These are phyloP conservation scores for Rhizoclosmatium sp. DNA, from an alignment of 192 early-diverging fungal species.

Conservation along the genomic window DNA sequence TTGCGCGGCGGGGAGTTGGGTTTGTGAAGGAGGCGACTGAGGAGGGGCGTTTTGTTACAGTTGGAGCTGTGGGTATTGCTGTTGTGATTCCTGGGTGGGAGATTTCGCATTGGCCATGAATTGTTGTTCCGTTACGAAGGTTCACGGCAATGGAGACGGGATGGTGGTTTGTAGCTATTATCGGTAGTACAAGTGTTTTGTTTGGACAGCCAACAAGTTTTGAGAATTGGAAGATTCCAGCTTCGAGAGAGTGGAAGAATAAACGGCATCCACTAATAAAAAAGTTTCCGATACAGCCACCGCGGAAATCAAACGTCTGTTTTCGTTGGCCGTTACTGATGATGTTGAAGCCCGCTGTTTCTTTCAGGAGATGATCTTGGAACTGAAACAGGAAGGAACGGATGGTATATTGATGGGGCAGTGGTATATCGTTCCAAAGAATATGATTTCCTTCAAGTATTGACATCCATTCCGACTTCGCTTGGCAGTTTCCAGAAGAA, in stretches of 20 bases:
- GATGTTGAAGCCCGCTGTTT: conserved; percentile 45
- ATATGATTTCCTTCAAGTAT: conserved; percentile 77
- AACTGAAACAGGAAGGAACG: conserved; percentile 76
- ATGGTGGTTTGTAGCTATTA: conserved; percentile 62
- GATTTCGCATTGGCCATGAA: conserved; percentile 80
- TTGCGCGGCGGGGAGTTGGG: neutral
- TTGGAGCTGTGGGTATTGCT: conserved; percentile 39
- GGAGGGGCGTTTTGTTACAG: conserved; percentile 32
- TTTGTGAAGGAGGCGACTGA: neutral
- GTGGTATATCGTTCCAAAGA: conserved; percentile 57
- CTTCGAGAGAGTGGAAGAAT: conserved; percentile 71
- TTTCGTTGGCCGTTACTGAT: conserved; percentile 20
- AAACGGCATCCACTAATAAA: conserved; percentile 79
- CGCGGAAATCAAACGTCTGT: conserved; percentile 70
- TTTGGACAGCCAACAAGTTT: conserved; percentile 72
- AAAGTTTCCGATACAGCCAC: conserved; percentile 81
- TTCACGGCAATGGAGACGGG: conserved; percentile 67
- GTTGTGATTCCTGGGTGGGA: conserved; percentile 68
- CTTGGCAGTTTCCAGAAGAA: conserved; percentile 32
- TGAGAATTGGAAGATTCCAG: conserved; percentile 78
- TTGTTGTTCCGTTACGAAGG: conserved; percentile 67
- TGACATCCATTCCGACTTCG: conserved; percentile 75
- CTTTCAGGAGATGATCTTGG: conserved; percentile 69
- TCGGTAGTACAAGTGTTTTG: conserved; percentile 72
- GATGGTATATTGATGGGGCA: conserved; percentile 69